Percentiles rank a stretch among this genome's conserved stretches.
phyloP scores from a whole-genome alignment of 2,329 filamentous ascomycete species.

The Fusarium verrucosum region DNA sequence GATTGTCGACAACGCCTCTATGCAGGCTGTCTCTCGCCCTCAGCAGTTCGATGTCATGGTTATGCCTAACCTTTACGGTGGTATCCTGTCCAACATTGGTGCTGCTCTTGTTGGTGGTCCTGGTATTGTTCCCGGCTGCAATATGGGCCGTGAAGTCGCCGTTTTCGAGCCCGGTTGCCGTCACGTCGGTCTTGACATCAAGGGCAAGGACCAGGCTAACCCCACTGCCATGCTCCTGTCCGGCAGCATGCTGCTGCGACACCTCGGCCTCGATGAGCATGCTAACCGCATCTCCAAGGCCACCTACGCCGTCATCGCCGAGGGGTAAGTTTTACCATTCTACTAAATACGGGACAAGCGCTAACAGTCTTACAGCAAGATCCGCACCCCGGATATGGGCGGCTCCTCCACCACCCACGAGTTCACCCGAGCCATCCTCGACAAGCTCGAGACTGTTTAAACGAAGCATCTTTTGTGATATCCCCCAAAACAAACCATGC shows the following conservation, averaged over 20 bases:
- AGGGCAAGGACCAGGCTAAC: slow-evolving; percentile 99
- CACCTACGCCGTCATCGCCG: slow-evolving; percentile 79
- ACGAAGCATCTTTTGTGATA: slow-evolving; percentile 42
- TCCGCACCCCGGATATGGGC: slow-evolving; percentile 95
- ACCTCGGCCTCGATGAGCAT: slow-evolving; percentile 96
- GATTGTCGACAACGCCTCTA: slow-evolving; percentile 99
- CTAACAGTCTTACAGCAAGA: slow-evolving; percentile 70
- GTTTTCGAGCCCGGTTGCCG: slow-evolving; percentile 99
- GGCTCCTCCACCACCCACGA: slow-evolving; percentile 89
- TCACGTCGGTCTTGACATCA: slow-evolving; percentile 99
- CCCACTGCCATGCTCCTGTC: slow-evolving; percentile 95
- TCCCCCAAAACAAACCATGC: slow-evolving; percentile 36
- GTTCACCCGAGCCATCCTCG: slow-evolving; percentile 92
- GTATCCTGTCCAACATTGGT: slow-evolving; percentile 98
- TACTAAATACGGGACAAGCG: not conserved
- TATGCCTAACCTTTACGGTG: slow-evolving; percentile 99
- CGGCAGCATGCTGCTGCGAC: slow-evolving; percentile 95
- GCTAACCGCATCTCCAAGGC: slow-evolving; percentile 97
- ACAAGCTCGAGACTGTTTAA: slow-evolving; percentile 89
- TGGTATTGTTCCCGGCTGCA: slow-evolving; percentile 97
- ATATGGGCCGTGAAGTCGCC: slow-evolving; percentile 98
- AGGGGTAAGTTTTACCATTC: slow-evolving; percentile 74
- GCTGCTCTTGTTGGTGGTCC: slow-evolving; percentile 96
- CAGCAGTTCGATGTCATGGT: slow-evolving; percentile 99
- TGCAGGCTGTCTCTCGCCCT: slow-evolving; percentile 96